Evolutionary conservation across 2,329 filamentous ascomycete species (phyloP), one percentile per base, ranked within the genome.

Genomic region (Stemphylium lycopersici): DNA sequence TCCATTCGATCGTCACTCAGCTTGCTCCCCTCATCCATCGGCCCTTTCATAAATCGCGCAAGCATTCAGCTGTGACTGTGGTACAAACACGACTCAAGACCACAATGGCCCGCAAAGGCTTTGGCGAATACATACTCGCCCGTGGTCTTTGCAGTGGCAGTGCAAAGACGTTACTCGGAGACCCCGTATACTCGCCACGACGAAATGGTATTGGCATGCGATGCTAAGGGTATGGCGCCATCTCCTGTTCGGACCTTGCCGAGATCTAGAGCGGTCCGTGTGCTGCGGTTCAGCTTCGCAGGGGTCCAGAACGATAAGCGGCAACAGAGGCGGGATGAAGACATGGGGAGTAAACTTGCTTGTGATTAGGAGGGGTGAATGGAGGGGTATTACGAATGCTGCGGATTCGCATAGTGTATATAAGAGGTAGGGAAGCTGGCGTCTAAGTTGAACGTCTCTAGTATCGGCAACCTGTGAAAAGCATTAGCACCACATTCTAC

Each of bases 221-320:
- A 39, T 39, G 18, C 18, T 11, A 39, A 39, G 37, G 13, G 37
- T 39, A 13, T 39, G 37, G 37, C 37, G 37, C 32, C 39, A 44
- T 38, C 22, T 37, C 32, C 13, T 22, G 26, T 38, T 31, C 33
- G 39, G 48, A 34, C 39, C 34, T 50, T 31, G 39, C 39, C 40
- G 33, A 38, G 33, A 45, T 50, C 48, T 50, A 50, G 39, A 50
- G 39, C 48, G 48, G 32, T 45, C 48, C 32, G 40, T 7, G 38
- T 18, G 39, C 36, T 26, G 44, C 18, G 24, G 29, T n/a, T 50
- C 47, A 50, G 47, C 39, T 50, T 37, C 39, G 41, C 47, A 50
- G 47, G 47, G 48, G 33, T 50, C 47, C 26, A 29, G 6, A 29
- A 13, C 15, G 32, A 33, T 24, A 40, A 50, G 37, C 31, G 15